A percentile compares a stretch with the other conserved stretches of the same genome.
Conservation (phyloP, 2,329 filamentous ascomycete genomes). For the Penicillium frequentans region DNA sequence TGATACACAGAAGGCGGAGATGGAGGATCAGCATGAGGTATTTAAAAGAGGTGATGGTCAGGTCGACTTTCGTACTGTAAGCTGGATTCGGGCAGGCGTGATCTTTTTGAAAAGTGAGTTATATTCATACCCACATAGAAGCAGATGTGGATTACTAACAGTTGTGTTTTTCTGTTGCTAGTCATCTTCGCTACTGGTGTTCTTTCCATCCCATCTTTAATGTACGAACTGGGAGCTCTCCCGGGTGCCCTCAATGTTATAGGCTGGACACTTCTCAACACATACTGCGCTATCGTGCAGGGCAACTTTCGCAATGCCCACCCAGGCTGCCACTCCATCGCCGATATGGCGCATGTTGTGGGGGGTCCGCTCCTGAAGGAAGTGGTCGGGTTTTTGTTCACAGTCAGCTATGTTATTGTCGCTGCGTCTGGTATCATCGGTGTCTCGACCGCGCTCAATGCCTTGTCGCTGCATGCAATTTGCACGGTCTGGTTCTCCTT, state of each 20-base stretch:
- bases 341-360: conserved; percentile 60
- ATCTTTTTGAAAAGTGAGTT: conserved; percentile 52
- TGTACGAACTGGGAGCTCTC: conserved; percentile 50
- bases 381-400: conserved; percentile 56
- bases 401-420: conserved; percentile 59
- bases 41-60: conserved; percentile 51
- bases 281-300: conserved; percentile 50
- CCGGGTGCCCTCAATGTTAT: conserved; percentile 50
- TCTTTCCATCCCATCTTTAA: conserved; percentile 50
- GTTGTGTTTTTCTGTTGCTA: neutral
- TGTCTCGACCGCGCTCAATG: conserved; percentile 60
- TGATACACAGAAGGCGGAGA: conserved; percentile 11
- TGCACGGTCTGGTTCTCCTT: conserved; percentile 62
- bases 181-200: conserved; percentile 46
- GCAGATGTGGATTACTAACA: neutral
- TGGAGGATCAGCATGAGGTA: conserved; percentile 42
- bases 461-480: conserved; percentile 57
- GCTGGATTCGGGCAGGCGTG: conserved; percentile 53
- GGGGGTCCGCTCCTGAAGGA: conserved; percentile 55
- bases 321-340: conserved; percentile 53
- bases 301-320: conserved; percentile 55
- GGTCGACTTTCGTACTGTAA: conserved; percentile 56
- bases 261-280: conserved; percentile 51
- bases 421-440: conserved; percentile 60
- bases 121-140: neutral